Conservation (phyloP, 257 asterid genomes). For the Nicotiana tomentosiformis region DNA sequence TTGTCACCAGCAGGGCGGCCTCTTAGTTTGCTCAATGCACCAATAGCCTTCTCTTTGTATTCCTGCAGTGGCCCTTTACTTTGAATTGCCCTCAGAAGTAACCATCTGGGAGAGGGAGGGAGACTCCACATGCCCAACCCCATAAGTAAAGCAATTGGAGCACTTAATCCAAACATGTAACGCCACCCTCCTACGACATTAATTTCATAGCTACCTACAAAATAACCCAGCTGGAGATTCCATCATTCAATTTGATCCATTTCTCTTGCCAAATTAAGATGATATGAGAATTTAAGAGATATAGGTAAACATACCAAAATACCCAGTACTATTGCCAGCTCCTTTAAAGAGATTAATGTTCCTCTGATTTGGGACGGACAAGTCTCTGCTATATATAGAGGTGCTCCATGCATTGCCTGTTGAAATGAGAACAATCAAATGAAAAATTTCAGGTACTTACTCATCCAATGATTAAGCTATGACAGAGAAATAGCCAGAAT, state of each 20-base stretch:
- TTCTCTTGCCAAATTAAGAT: constrained; percentile 10
- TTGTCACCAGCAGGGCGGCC: constrained; percentile 66
- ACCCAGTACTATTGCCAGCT: constrained; percentile 93
- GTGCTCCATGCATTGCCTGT: constrained; percentile 99
- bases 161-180: constrained; percentile 83
- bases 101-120: constrained; percentile 98
- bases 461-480: not conserved
- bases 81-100: constrained; percentile 90
- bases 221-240: constrained; percentile 71
- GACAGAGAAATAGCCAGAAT: not conserved
- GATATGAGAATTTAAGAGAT: not conserved
- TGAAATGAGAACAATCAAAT: constrained; percentile 9
- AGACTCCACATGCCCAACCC: constrained; percentile 90
- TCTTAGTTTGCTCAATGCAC: constrained; percentile 71
- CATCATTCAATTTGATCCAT: constrained; percentile 6
- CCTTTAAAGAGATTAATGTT: constrained; percentile 89
- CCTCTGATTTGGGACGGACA: constrained; percentile 97
- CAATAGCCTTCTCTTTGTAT: constrained; percentile 73
- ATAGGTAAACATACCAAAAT: constrained; percentile 51
- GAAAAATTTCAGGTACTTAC: not conserved
- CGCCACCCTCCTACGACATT: constrained; percentile 95
- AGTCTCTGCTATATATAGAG: constrained; percentile 96
- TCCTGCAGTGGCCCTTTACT: constrained; percentile 79
- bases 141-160: constrained; percentile 79
- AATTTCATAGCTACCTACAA: constrained; percentile 72